Conservation (phyloP, 768 basidiomycete genomes). For the Mycena polygramma region DNA sequence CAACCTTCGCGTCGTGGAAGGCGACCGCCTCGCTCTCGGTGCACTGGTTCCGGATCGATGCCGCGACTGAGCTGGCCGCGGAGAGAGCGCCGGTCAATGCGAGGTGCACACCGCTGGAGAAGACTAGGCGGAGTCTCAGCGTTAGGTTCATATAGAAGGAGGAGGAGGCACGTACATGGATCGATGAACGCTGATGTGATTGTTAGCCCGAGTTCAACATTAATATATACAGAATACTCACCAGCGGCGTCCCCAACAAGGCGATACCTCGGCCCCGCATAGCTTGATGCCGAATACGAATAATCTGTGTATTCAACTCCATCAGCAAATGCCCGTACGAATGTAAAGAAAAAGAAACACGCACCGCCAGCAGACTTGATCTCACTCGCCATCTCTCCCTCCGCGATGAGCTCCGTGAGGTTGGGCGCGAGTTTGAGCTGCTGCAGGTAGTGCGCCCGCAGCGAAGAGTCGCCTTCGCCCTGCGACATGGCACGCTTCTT, state of each 20-base stretch:
- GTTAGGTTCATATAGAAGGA: no score
- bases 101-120: constrained; percentile 60
- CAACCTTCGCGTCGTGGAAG: constrained; percentile 53
- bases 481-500: constrained; percentile 43
- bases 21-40: constrained; percentile 47
- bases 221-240: no score
- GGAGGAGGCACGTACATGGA: background rate
- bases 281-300: constrained; percentile 49
- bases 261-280: constrained; percentile 50
- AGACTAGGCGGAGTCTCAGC: constrained; percentile 38
- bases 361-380: constrained; percentile 47
- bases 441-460: constrained; percentile 46
- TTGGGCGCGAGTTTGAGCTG: constrained; percentile 46
- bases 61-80: constrained; percentile 54
- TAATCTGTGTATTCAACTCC: constrained; percentile 42
- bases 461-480: constrained; percentile 24
- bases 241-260: constrained; percentile 52
- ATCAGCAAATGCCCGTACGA: no score
- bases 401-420: constrained; percentile 42
- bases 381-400: constrained; percentile 42
- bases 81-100: constrained; percentile 55
- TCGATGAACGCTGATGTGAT: constrained; percentile 17
- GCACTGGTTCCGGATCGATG: constrained; percentile 49
- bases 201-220: no score
- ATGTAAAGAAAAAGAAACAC: background rate